Conservation (phyloP, 768 basidiomycete genomes). For the Naganishia randhawae region DNA sequence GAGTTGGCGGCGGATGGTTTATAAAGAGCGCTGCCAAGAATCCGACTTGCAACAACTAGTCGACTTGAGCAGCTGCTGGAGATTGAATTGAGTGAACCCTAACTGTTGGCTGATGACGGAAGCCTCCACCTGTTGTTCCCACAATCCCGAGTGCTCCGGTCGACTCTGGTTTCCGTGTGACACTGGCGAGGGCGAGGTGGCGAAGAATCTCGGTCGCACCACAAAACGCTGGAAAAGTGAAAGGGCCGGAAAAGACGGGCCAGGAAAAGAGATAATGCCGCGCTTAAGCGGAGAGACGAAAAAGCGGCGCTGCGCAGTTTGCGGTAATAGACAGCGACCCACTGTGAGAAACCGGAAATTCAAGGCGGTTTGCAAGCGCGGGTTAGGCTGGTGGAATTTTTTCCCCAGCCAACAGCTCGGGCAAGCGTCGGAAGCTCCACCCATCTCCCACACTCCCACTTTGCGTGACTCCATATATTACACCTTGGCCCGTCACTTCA, state of each 20-base stretch:
- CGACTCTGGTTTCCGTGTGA: no score
- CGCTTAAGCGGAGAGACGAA: background rate
- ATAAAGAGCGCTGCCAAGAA: no score
- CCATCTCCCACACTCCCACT: background rate
- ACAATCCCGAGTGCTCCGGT: no score
- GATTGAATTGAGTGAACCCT: background rate
- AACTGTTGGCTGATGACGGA: background rate
- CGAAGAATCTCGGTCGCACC: background rate
- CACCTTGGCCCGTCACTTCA: background rate
- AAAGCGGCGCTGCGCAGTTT: background rate
- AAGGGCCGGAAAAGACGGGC: background rate
- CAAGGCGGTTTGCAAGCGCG: background rate
- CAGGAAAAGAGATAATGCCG: conserved; percentile 11
- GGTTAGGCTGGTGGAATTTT: background rate
- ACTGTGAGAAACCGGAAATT: conserved; percentile 15
- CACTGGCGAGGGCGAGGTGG: no score
- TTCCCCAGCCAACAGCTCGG: background rate
- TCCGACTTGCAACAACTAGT: no score
- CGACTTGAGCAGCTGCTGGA: background rate
- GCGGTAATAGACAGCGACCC: background rate
- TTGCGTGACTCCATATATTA: conserved; percentile 4
- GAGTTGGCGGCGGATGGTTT: no score
- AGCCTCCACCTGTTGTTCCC: conserved; percentile 17
- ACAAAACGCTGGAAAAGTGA: background rate
- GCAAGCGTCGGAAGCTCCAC: no score